Conservation (phyloP, 2,329 filamentous ascomycete species). For the Ophiostoma piceae region DNA sequence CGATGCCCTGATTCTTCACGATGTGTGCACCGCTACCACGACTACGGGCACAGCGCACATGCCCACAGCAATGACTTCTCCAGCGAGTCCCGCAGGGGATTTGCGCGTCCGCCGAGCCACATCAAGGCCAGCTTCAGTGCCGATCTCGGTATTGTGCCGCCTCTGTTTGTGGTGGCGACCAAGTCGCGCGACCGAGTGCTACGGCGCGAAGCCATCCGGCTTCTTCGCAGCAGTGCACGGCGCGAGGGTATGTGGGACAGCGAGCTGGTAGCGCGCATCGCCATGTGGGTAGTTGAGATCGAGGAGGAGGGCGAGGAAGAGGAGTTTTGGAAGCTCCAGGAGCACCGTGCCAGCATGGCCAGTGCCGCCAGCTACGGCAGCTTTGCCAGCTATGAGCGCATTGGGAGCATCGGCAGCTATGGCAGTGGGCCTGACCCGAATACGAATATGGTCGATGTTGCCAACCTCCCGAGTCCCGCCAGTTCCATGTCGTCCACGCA, state of each 20-base stretch:
- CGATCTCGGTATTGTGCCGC: conserved; percentile 59
- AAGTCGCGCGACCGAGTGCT: conserved; percentile 56
- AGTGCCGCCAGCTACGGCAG: neutral
- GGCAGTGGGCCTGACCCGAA: neutral
- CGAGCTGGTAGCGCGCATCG: conserved; percentile 51
- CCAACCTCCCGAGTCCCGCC: conserved; percentile 1
- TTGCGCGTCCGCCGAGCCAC: conserved; percentile 44
- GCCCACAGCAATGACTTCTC: conserved; percentile 26
- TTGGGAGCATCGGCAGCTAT: neutral
- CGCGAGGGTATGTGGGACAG: conserved; percentile 68
- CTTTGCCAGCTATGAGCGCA: neutral
- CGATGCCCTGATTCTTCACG: conserved; percentile 42
- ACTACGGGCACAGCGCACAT: conserved; percentile 7
- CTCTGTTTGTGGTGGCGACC: conserved; percentile 60
- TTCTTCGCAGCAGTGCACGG: conserved; percentile 55
- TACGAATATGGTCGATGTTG: neutral
- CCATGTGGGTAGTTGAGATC: conserved; percentile 50
- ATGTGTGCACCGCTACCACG: conserved; percentile 34
- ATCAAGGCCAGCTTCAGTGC: conserved; percentile 60
- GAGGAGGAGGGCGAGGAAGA: conserved; percentile 45
- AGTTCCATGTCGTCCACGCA: conserved; percentile 12
- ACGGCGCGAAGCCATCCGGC: conserved; percentile 55
- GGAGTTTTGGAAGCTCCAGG: conserved; percentile 27
- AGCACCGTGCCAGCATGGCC: neutral
- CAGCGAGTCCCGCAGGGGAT: conserved; percentile 38